Percentiles rank a stretch among this genome's conserved stretches.
These are phyloP conservation scores for Solanum boliviense DNA, from an alignment of 257 asterid species.

Conservation along the genomic window DNA sequence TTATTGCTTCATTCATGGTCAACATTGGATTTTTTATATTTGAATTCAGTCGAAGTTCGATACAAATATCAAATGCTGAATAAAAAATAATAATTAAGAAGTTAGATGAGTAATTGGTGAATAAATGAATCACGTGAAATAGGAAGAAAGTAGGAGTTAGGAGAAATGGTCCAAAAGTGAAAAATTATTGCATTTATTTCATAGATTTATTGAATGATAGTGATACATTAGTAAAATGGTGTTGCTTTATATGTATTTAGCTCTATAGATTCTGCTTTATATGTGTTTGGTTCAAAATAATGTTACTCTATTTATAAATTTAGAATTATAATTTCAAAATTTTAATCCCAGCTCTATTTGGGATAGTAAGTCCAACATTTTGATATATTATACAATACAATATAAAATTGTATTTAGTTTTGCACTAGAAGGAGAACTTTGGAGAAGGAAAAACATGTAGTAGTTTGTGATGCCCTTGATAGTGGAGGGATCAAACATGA, in stretches of 20 bases:
- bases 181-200: background rate
- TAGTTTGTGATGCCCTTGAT: background rate
- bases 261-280: background rate
- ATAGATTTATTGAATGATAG: background rate
- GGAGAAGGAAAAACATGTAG: background rate
- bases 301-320: background rate
- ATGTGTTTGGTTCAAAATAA: background rate
- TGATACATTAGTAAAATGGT: background rate
- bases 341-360: background rate
- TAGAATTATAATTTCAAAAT: background rate
- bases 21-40: background rate
- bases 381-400: background rate
- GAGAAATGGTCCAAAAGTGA: background rate
- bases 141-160: background rate
- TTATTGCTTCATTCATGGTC: background rate
- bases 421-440: background rate
- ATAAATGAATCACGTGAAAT: background rate
- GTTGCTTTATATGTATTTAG: background rate
- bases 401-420: too few relatives aligned
- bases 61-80: background rate
- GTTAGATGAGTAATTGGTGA: background rate
- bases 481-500: background rate
- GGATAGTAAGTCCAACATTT: background rate
- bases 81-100: background rate
- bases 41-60: background rate